Evolutionary conservation across 768 basidiomycete species (phyloP), one percentile per base, ranked within the genome.

Genomic region (Chalciporus piperatus): DNA sequence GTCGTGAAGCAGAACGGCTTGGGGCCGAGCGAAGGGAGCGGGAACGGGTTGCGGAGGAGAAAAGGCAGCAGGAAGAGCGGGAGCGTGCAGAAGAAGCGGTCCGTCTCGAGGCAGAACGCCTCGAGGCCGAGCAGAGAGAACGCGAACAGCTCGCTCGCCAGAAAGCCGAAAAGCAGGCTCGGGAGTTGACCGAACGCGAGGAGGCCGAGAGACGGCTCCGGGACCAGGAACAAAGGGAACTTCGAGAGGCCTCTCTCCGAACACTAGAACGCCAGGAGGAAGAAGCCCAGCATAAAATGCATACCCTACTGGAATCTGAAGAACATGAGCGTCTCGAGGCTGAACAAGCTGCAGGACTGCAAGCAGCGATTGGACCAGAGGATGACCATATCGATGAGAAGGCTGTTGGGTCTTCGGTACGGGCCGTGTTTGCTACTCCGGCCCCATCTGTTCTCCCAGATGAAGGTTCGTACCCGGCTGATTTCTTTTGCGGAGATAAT

Each of bases 31-130:
- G 76, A 32, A 25, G 57, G 8, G 59, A 54, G 22, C 61, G 53
- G 41, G 63, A 66, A 55, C 64, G 39, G 41, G 69, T 66, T 49
- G 59, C 55, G 20, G 61, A 65, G 19, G 62, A 60, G 49, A 61
- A 47, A 48, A 57, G 25, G 42, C 58, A 39, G 37, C 54, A 46
- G 22, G 52, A 57, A 44, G 61, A 58, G 54, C 50, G 43, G 8
- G 54, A 63, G 30, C 48, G 28, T 19, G 61, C 78, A 42, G 68
- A 71, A 8, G 55, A 73, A 20, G 72, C 74, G 42, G 67, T 73
- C 51, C 69, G 65, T 38, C 62, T 56, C 47, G 65, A 65, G 45
- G 68, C 60, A 41, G 72, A 70, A 33, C 71, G 70, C 4, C 50
- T 70, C 13, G 54, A 46, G n/a, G 45, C 35, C 4, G 58, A 61